Conservation (phyloP, 192 early-diverging fungal species). For the Coemansia furcata region DNA sequence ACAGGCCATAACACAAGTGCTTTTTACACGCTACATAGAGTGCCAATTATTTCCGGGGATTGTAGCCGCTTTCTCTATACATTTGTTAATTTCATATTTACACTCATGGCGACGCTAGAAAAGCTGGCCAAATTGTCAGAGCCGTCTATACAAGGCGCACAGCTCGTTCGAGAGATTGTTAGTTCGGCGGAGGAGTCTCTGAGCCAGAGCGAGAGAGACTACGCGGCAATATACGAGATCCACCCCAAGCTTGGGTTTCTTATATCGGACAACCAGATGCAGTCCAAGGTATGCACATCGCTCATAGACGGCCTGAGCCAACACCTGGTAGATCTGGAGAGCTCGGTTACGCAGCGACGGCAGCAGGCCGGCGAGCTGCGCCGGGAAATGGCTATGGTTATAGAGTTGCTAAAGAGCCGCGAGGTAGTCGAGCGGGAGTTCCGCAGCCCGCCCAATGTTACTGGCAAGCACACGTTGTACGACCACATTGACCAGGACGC, state of each 20-base stretch:
- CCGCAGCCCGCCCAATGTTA: constrained; percentile 19
- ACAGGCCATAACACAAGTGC: background rate
- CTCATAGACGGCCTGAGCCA: constrained; percentile 19
- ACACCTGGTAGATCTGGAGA: constrained; percentile 29
- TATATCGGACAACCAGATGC: constrained; percentile 35
- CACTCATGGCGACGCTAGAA: constrained; percentile 44
- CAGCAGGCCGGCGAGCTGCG: constrained; percentile 33
- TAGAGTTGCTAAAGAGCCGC: constrained; percentile 43
- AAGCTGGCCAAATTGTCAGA: constrained; percentile 46
- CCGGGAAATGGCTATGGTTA: constrained; percentile 43
- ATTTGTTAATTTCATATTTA: background rate
- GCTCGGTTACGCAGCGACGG: constrained; percentile 6
- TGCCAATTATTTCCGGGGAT: no score
- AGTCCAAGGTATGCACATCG: constrained; percentile 24
- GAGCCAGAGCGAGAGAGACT: constrained; percentile 29
- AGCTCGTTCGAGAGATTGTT: constrained; percentile 20
- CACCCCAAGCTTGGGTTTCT: constrained; percentile 49
- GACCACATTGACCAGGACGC: constrained; percentile 55
- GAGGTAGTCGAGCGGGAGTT: constrained; percentile 48
- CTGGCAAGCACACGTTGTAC: constrained; percentile 35
- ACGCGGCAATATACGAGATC: constrained; percentile 27
- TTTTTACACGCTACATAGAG: background rate
- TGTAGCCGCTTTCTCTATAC: background rate
- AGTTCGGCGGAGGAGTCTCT: constrained; percentile 20
- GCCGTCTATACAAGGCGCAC: constrained; percentile 49